Base-by-base conservation (phyloP, 1,139 yeast genomes). In the Scheffersomyces cryptocercus region DNA sequence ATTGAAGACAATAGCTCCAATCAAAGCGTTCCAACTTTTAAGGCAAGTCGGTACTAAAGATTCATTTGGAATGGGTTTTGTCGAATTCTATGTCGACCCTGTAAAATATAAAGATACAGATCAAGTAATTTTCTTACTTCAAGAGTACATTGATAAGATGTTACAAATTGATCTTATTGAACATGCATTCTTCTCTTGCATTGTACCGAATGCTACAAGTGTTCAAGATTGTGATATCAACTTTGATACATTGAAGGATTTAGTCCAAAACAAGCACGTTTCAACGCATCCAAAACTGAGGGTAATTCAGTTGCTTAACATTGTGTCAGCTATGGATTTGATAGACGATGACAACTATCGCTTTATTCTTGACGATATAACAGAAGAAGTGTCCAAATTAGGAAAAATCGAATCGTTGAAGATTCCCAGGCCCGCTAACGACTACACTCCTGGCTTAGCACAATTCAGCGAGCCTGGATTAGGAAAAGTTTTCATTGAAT, bases 401-500 rank as follows among this genome's bases (percentile, higher is more conserved):
- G 91, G 91, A 0, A 62, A 61, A 5, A 80, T 87, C 5, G 64
- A 65, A 11, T 70, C 79, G 4, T 65, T 88, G 3, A 75, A 74
- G 47, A 79, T 89, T n/a, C 91, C 95, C 0, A 70, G 79, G 50
- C 93, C 93, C 0, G 74, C 75, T 2, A 71, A 73, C 28, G 82
- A 77, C 35, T 77, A 59, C 40, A 62, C 70, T 0, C 75, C 77
- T 2, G 77, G 75, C 0, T 54, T 72, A 29, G 64, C 66, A 50
- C 73, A 81, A 59, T 64, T 75, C 53, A 56, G 67, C 14, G 70
- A 72, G 33, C 78, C 82, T 1, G 89, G 88, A 3, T 77, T 85
- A 34, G 97, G 97, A 0, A 84, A 81, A 52, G 74, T 88, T 0
- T 89, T 74, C 59, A 79, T 88, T 33, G 83, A 85, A 61, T 89